Percentiles rank a stretch among this genome's conserved stretches.
Evolutionary conservation across 495 filamentous ascomycete genomes (phyloP).

Genomic region (Baudoinia panamericana): DNA sequence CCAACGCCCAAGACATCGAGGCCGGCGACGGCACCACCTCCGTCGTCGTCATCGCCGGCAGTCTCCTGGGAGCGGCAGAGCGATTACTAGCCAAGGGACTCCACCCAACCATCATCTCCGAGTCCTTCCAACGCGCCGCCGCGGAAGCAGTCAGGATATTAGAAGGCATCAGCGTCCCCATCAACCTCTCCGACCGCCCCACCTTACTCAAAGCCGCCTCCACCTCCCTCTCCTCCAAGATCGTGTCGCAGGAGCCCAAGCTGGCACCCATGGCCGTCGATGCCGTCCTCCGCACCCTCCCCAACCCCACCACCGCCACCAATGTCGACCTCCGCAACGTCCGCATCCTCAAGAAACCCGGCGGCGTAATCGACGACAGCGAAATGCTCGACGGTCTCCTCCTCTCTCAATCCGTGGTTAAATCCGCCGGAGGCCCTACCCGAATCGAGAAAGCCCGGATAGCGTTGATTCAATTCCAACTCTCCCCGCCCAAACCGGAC

Average conservation of each 20-base stretch:
- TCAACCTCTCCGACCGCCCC: slow-evolving; percentile 73
- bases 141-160: slow-evolving; percentile 76
- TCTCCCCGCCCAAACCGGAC: slow-evolving; percentile 96
- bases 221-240: slow-evolving; percentile 95
- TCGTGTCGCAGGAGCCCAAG: slow-evolving; percentile 90
- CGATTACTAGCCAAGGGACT: slow-evolving; percentile 78
- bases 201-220: slow-evolving; percentile 92
- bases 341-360: slow-evolving; percentile 92
- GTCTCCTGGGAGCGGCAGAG: slow-evolving; percentile 85
- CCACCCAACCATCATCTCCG: slow-evolving; percentile 94
- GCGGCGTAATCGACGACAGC: slow-evolving; percentile 94
- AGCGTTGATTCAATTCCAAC: slow-evolving; percentile 94
- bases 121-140: slow-evolving; percentile 92
- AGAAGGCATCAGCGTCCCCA: slow-evolving; percentile 88
- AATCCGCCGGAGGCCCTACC: slow-evolving; percentile 79
- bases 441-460: slow-evolving; percentile 96
- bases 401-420: slow-evolving; percentile 82
- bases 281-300: slow-evolving; percentile 84
- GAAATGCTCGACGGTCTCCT: slow-evolving; percentile 95
- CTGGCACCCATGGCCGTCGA: slow-evolving; percentile 95
- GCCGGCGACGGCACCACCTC: slow-evolving; percentile 97
- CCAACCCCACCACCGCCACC: slow-evolving; percentile 85
- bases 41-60: slow-evolving; percentile 93
- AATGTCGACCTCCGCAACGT: slow-evolving; percentile 96
- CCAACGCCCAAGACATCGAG: slow-evolving; percentile 94